These are phyloP conservation scores for Nannochloropsis salina DNA, from an alignment of 108 stramenopile genomes.

Conservation along the genomic window DNA sequence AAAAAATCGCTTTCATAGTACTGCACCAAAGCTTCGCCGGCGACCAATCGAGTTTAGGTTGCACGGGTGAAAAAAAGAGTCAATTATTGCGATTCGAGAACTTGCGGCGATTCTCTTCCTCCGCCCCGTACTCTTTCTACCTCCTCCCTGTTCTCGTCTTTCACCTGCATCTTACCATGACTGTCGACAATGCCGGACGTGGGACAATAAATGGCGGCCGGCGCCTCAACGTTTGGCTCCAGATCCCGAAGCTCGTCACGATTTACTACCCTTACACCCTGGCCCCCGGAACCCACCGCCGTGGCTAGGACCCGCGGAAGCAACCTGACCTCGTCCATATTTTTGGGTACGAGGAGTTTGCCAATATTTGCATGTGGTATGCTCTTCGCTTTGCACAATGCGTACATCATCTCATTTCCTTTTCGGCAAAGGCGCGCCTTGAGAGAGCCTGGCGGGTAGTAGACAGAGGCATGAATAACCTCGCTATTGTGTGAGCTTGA, in stretches of 20 bases:
- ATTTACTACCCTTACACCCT: constrained; percentile 6
- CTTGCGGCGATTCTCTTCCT: too few species aligned
- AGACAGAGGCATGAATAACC: background rate
- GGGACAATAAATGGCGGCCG: constrained; percentile 6
- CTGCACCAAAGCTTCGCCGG: background rate
- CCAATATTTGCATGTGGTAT: constrained; percentile 11
- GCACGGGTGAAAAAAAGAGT: background rate
- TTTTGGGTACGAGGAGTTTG: background rate
- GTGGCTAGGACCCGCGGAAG: background rate
- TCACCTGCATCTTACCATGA: constrained; percentile 8
- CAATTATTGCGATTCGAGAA: too few species aligned
- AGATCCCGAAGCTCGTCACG: constrained; percentile 17
- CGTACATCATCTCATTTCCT: constrained; percentile 17
- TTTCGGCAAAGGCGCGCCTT: constrained; percentile 5
- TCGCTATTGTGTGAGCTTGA: background rate
- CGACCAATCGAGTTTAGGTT: background rate
- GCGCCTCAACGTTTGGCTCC: constrained; percentile 1
- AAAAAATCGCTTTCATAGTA: background rate
- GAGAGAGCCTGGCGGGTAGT: constrained; percentile 16
- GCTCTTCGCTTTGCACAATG: background rate
- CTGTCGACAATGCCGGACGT: background rate
- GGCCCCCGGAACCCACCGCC: background rate
- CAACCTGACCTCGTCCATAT: background rate
- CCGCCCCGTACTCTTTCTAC: background rate
- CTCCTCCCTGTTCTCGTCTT: background rate